Conservation (phyloP, 805 yeast genomes). For the Wickerhamomyces silvicola region DNA sequence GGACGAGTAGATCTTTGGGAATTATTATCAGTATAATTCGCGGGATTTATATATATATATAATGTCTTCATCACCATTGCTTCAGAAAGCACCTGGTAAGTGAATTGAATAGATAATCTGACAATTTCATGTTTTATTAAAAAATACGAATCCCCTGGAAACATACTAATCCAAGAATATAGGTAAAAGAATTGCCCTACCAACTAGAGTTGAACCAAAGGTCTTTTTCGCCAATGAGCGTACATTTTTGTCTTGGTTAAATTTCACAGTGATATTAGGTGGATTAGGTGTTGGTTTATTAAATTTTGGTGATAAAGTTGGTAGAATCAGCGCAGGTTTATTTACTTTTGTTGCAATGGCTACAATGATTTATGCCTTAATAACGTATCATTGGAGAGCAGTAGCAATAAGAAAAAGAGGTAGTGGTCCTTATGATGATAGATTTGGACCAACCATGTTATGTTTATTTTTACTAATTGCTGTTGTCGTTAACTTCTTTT, state of each 20-base stretch:
- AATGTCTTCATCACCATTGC: conserved; percentile 67
- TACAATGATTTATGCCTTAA: conserved; percentile 92
- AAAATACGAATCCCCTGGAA: too few relatives aligned
- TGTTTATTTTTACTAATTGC: conserved; percentile 91
- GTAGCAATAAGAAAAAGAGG: conserved; percentile 97
- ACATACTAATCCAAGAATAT: too few relatives aligned
- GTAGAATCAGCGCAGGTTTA: conserved; percentile 86
- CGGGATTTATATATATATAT: not conserved
- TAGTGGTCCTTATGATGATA: conserved; percentile 98
- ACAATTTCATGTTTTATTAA: conserved; percentile 2
- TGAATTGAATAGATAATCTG: too few relatives aligned
- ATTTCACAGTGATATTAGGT: conserved; percentile 96
- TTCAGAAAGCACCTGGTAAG: conserved; percentile 66
- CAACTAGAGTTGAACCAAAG: conserved; percentile 97
- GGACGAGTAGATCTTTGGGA: too few relatives aligned
- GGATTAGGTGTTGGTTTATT: conserved; percentile 93
- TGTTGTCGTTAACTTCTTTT: conserved; percentile 84
- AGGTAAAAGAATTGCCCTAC: conserved; percentile 91
- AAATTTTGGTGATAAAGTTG: conserved; percentile 92
- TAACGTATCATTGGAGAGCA: conserved; percentile 99
- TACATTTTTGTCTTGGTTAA: conserved; percentile 96
- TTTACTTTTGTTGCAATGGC: conserved; percentile 97
- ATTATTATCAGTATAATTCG: too few relatives aligned
- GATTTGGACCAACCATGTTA: conserved; percentile 96
- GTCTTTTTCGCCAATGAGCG: conserved; percentile 99